Percentiles rank a stretch among this genome's conserved stretches.
Evolutionary conservation across 495 filamentous ascomycete genomes (phyloP).

Genomic region (Amphirosellinia nigrospora): DNA sequence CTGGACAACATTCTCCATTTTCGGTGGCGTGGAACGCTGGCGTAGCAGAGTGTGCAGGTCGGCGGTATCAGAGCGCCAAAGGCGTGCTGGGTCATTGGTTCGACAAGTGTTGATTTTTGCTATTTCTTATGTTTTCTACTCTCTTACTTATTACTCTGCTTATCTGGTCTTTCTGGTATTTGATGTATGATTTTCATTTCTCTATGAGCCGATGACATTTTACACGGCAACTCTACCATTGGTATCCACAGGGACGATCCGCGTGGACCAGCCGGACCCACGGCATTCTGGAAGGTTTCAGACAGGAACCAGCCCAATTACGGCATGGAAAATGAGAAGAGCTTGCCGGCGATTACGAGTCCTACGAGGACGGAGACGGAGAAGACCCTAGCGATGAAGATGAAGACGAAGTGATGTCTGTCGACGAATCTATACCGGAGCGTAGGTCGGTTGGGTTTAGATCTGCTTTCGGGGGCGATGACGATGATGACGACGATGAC

Average conservation of each 20-base stretch:
- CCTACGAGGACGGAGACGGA: neutral
- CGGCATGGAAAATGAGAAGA: neutral
- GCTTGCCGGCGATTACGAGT: slow-evolving; percentile 7
- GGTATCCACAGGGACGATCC: slow-evolving; percentile 54
- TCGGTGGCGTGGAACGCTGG: slow-evolving; percentile 67
- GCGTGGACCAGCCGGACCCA: slow-evolving; percentile 68
- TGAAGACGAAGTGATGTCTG: neutral
- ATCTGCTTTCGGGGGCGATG: neutral
- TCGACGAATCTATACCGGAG: neutral
- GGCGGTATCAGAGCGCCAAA: slow-evolving; percentile 62
- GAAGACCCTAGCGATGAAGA: slow-evolving; percentile 8
- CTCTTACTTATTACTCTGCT: neutral
- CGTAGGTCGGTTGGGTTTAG: slow-evolving; percentile 1
- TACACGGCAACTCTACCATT: slow-evolving; percentile 13
- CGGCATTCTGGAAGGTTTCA: slow-evolving; percentile 70
- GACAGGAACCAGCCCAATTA: slow-evolving; percentile 38
- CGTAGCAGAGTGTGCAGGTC: slow-evolving; percentile 68
- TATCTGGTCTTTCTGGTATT: neutral
- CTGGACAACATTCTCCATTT: slow-evolving; percentile 69
- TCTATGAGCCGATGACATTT: neutral
- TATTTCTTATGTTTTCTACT: neutral
- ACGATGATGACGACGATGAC: neutral
- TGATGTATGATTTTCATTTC: neutral
- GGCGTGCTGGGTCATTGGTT: slow-evolving; percentile 72
- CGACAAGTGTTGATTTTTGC: slow-evolving; percentile 56